Base-by-base conservation (phyloP, 805 yeast species). In the Candida loeiensis region DNA sequence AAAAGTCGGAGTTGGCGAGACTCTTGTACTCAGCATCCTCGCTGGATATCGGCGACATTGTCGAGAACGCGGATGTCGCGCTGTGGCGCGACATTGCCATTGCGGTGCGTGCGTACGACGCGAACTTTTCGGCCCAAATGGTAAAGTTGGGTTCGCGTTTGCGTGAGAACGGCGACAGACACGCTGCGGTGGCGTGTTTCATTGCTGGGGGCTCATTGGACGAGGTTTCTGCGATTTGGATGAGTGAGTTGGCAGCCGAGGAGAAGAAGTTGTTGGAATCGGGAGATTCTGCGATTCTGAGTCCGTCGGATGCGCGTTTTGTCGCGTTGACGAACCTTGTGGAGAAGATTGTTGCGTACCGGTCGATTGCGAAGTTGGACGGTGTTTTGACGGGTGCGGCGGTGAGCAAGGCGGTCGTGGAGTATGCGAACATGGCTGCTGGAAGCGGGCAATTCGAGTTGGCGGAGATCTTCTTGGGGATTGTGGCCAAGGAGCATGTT, bases 81-180 rank as follows among this genome's bases (percentile, higher is more conserved):
- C 80, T 85, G 48, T 93, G 99, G 99, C 83, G 79, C 51, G 82
- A 80, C 31, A 79, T 85, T 49, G 86, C 89, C n/a, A 69, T 76
- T 31, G 74, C 88, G 12, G 75, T 90, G 41, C 59, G 79, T 39
- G 74, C 86, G 2, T 83, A 75, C 52, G 63, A 63, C 3, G 63
- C 63, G 2, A 71, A 71, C 29, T 84, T 76, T 60, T 76, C 76
- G 49, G 50, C 63, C 6, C 73, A 81, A 46, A 74, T 85, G 45
- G 64, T 78, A 21, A 72, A 71, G 41, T 72, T 93, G 44, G 99
- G 97, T 56, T 89, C 85, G 58, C 77, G 96, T 49, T 63, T 93
- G 16, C 63, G 78, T 38, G 47, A 51, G 4, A 38, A 53, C 11
- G 11, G 39, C 5, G 63, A 75, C 40, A 78, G 97, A 59, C 78